Conservation (phyloP, 2,329 filamentous ascomycete species). For the Ceratocystis albifundus region DNA sequence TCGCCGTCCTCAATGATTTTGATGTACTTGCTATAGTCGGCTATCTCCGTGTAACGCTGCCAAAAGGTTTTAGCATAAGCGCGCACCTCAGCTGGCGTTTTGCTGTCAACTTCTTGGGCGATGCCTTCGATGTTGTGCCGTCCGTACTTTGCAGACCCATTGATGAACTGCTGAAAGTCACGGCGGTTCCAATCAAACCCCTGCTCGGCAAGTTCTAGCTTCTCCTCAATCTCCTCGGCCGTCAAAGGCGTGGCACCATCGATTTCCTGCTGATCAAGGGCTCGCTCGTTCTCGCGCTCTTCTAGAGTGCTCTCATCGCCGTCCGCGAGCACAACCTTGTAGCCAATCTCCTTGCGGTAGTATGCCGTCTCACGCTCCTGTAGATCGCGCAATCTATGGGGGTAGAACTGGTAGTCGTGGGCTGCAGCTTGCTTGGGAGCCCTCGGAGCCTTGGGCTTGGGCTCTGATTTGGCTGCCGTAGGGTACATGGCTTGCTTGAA, state of each 20-base stretch:
- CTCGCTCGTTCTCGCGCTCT: constrained; percentile 76
- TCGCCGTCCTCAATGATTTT: constrained; percentile 86
- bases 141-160: constrained; percentile 85
- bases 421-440: constrained; percentile 85
- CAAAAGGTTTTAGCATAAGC: constrained; percentile 92
- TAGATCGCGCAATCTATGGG: constrained; percentile 66
- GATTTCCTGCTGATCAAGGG: constrained; percentile 80
- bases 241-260: constrained; percentile 81
- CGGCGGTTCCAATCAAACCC: constrained; percentile 96
- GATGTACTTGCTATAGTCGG: constrained; percentile 80
- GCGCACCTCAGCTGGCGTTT: constrained; percentile 72
- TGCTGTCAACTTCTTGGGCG: constrained; percentile 81
- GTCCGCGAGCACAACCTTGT: constrained; percentile 83
- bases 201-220: constrained; percentile 65
- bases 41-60: constrained; percentile 84
- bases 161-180: constrained; percentile 97
- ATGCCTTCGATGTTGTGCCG: constrained; percentile 77
- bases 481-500: constrained; percentile 79
- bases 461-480: constrained; percentile 63
- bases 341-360: constrained; percentile 91
- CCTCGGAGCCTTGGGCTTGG: constrained; percentile 89
- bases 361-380: constrained; percentile 94
- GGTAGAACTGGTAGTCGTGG: constrained; percentile 97
- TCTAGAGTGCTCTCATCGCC: constrained; percentile 78
- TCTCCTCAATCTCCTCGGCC: constrained; percentile 80